Base-by-base conservation (phyloP, 768 basidiomycete genomes). In the Serendipita sp. region DNA sequence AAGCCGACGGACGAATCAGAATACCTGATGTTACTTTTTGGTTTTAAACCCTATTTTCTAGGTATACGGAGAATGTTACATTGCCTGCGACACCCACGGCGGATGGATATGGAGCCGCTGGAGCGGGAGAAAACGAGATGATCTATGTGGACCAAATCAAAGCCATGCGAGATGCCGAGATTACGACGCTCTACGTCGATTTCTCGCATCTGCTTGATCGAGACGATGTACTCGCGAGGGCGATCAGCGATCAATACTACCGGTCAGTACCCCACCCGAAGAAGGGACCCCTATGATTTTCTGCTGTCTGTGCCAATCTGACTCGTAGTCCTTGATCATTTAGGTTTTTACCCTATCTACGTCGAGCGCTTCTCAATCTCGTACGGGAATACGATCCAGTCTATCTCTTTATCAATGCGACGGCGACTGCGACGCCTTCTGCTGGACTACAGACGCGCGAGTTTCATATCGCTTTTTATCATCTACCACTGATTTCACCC, bases 141-240 rank as follows among this genome's bases (percentile, higher is more conserved):
- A 79, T 88, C 65, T 97, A 98, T 72, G 77, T 97, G 70, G 87
- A 93, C 65, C 95, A 97, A 75, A 88, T 99, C 70, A 87, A 89
- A 73, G 88, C 84, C 44, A 92, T 99, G 91, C 86, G 88, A 67
- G 90, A 94, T 72, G 93, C 89, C 72, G 88, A 93, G 71, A 79
- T 96, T 63, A 91, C 91, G 6, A 98, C 95, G 0, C 86, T 99
- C 71, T 99, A 97, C 71, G 87, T 99, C 74, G 94, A 98, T 76
- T 98, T 87, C 66, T 82, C 84, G 8, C 93, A 99, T 72, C 80
- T 98, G 40, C 81, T 96, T 31, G 84, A 87, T 71, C 81, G 85
- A 63, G 94, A 98, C 72, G 93, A 96, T 67, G 86, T 93, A 3
- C 86, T 98, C 18, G 94, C 95, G 0, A 83, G 89, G 67, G 95